Evolutionary conservation across 495 filamentous ascomycete genomes (phyloP).

Genomic region (Neurospora sp.): DNA sequence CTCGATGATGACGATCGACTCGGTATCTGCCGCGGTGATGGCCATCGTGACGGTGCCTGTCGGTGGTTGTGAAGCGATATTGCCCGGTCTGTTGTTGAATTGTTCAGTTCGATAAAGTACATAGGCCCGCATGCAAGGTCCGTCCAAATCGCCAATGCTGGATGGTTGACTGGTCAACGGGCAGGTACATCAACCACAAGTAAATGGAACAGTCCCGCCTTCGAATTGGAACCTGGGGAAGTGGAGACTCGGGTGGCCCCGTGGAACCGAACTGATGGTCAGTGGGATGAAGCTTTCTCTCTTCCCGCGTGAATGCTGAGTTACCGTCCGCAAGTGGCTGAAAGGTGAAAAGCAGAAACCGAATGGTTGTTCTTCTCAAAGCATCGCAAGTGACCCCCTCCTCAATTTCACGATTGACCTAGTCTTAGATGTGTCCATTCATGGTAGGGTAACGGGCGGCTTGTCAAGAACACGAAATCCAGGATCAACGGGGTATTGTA

Average conservation of each 20-base stretch:
- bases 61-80: background rate
- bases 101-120: background rate
- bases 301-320: background rate
- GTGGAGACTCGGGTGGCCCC: background rate
- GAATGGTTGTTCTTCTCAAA: background rate
- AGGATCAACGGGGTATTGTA: background rate
- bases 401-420: background rate
- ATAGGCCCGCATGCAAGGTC: background rate
- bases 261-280: background rate
- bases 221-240: background rate
- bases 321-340: background rate
- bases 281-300: background rate
- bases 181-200: background rate
- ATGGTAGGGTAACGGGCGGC: background rate
- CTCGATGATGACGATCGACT: constrained; percentile 52
- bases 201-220: background rate
- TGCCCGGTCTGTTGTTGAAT: background rate
- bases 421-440: background rate
- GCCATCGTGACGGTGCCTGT: background rate
- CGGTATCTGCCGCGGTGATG: constrained; percentile 6
- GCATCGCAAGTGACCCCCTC: background rate
- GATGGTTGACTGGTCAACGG: background rate
- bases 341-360: background rate
- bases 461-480: background rate
- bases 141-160: background rate